Conservation (phyloP, 2,329 filamentous ascomycete genomes). For the Exophiala spinifera region DNA sequence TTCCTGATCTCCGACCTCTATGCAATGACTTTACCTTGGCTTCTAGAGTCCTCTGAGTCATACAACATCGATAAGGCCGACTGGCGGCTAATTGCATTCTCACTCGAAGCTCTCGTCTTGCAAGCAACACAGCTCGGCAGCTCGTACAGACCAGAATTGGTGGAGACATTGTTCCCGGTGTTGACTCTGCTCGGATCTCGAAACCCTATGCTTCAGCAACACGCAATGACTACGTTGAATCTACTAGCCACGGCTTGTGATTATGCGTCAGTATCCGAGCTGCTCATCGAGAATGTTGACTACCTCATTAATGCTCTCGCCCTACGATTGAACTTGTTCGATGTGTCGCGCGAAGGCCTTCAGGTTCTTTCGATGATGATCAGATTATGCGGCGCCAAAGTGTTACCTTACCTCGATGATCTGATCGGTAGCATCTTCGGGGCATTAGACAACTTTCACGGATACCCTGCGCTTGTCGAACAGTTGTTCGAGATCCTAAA, state of each 20-base stretch:
- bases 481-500: constrained; percentile 77
- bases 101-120: constrained; percentile 75
- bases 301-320: constrained; percentile 94
- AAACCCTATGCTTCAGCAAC: constrained; percentile 65
- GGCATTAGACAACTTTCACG: constrained; percentile 91
- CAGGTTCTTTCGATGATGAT: constrained; percentile 95
- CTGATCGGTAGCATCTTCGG: constrained; percentile 87
- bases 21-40: constrained; percentile 39
- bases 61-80: constrained; percentile 47
- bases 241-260: constrained; percentile 71
- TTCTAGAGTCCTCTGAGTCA: constrained; percentile 35
- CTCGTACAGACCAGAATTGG: constrained; percentile 77
- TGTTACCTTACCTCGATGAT: constrained; percentile 89
- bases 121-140: constrained; percentile 65
- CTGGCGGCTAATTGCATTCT: constrained; percentile 73
- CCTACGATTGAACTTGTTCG: constrained; percentile 83
- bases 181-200: constrained; percentile 79
- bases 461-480: constrained; percentile 82
- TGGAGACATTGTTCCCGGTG: constrained; percentile 89
- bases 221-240: constrained; percentile 81
- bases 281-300: constrained; percentile 89
- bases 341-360: constrained; percentile 85
- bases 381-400: constrained; percentile 71
- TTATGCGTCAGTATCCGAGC: constrained; percentile 69
- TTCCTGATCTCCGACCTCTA: constrained; percentile 46